Evolutionary conservation across 352 stramenopile genomes (phyloP).

Genomic region (Globisporangium middletonii): DNA sequence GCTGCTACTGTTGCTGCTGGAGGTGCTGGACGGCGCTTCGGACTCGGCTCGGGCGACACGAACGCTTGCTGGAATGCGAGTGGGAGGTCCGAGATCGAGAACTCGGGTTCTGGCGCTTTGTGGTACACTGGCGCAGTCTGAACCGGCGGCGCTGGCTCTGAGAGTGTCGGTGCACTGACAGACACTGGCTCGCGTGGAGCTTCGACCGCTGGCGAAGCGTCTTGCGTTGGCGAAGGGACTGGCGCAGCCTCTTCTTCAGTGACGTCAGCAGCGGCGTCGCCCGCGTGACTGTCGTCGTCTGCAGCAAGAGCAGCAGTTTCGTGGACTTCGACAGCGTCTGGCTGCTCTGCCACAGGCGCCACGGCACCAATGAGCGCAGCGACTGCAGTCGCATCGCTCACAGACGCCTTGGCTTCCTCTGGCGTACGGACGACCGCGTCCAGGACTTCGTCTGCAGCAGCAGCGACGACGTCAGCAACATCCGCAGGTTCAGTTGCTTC

Average conservation of each 20-base stretch:
- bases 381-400: background rate
- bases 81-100: constrained; percentile 1
- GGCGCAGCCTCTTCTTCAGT: background rate
- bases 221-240: background rate
- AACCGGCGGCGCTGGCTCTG: background rate
- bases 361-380: constrained; percentile 1
- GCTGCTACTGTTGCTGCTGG: background rate
- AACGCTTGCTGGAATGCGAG: constrained; percentile 9
- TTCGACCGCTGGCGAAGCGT: too few relatives aligned
- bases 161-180: too few relatives aligned
- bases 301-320: background rate
- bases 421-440: background rate
- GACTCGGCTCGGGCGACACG: constrained; percentile 1
- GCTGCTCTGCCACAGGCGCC: background rate
- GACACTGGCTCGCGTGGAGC: too few relatives aligned
- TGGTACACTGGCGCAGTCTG: background rate
- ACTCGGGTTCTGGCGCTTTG: background rate
- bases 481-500: background rate
- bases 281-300: background rate
- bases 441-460: background rate
- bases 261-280: background rate
- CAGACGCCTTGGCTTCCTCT: background rate
- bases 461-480: background rate
- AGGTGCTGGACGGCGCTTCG: background rate
- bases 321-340: background rate